Conservation (phyloP, 495 filamentous ascomycete genomes). For the Cetradonia linearis region DNA sequence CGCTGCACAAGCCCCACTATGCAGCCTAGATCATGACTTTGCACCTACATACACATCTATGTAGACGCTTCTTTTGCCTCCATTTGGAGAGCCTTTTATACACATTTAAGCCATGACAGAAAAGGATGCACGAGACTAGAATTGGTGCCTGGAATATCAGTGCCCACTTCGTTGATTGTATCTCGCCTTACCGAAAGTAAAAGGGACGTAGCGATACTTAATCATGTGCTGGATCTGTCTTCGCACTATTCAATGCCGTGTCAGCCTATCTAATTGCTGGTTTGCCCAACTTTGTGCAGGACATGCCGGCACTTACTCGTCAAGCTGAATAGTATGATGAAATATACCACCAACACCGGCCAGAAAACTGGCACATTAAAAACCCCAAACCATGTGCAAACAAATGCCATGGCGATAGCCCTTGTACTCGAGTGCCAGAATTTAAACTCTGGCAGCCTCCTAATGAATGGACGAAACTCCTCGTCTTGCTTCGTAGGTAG, state of each 20-base stretch:
- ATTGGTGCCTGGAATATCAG: neutral
- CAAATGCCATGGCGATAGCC: conserved; percentile 72
- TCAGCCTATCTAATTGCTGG: neutral
- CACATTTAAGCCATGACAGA: conserved; percentile 11
- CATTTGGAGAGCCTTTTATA: neutral
- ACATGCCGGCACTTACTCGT: conserved; percentile 57
- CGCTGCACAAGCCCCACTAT: neutral
- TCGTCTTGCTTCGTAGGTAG: conserved; percentile 92
- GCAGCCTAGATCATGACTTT: neutral
- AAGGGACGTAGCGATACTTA: conserved; percentile 98
- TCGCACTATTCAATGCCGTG: conserved; percentile 52
- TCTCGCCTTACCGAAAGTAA: conserved; percentile 81
- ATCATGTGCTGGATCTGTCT: conserved; percentile 99
- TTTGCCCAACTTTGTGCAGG: neutral
- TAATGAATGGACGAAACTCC: conserved; percentile 94
- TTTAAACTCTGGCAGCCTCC: conserved; percentile 95
- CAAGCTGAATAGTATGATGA: conserved; percentile 87
- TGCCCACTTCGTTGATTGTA: conserved; percentile 44
- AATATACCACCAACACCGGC: conserved; percentile 96
- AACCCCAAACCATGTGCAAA: conserved; percentile 83
- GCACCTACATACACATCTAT: conserved; percentile 5
- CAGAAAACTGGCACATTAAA: conserved; percentile 98
- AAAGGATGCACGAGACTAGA: neutral
- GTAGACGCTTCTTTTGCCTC: neutral
- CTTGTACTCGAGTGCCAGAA: conserved; percentile 96